Evolutionary conservation across 2,329 filamentous ascomycete species (phyloP), one percentile per base, ranked within the genome.

Genomic region (Arthrobotrys conoides): DNA sequence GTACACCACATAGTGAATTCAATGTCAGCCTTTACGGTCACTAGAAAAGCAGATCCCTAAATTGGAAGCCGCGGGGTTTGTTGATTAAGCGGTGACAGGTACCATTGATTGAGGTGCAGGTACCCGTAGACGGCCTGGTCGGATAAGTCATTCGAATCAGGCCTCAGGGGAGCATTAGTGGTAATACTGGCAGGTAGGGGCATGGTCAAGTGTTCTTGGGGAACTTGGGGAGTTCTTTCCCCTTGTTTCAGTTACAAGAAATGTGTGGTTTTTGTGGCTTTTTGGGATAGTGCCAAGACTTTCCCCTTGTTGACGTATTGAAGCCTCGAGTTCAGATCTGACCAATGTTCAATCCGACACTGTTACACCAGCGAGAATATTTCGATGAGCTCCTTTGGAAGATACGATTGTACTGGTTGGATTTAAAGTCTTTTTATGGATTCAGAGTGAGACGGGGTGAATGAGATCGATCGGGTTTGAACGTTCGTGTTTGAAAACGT

Each of bases 221-320:
- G 3, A 57, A 10, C 18, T 24, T 59, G 30, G 55, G 51, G 2
- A 8, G 16, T 61, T 61, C 8, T 3, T 16, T 36, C n/a, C 57
- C 36, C 8, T 61, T 20, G 57, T 44, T 61, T 61, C 57, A 61
- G 2, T 16, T 22, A n/a, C 5, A 16, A 27, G 6, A 24, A 59
- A 59, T 61, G 57, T 61, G 57, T 61, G 57, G 57, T 61, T 61
- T 44, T 61, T 61, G 57, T 61, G 41, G 57, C 18, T 61, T 61
- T 41, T 20, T 41, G n/a, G 55, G 27, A 22, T 14, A 12, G 5
- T 44, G 57, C 57, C 18, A 41, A 24, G 57, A n/a, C 44, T 2
- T 46, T 5, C 18, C 16, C 14, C 38, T n/a, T n/a, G 16, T 48
- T 48, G 44, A 9, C 3, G 41, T 18, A 4, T 30, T 36, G 27